phyloP scores from a whole-genome alignment of 2,329 filamentous ascomycete species.

The Pseudomassariella vexata region DNA sequence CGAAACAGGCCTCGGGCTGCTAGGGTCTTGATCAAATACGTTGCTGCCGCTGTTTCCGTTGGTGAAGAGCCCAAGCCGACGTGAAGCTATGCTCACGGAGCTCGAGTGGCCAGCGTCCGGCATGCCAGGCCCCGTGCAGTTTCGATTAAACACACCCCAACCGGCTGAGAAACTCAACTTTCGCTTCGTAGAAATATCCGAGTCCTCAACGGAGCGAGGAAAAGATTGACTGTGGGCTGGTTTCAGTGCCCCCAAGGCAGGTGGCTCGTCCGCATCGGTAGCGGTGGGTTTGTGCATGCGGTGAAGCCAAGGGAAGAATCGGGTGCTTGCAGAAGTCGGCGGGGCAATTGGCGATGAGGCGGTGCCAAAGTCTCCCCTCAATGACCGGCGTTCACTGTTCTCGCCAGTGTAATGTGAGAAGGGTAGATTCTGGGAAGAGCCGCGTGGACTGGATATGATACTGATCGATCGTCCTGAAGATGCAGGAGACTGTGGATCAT shows the following conservation, averaged over 20 bases:
- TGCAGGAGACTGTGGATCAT: slow-evolving; percentile 53
- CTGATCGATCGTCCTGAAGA: slow-evolving; percentile 54
- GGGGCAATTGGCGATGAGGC: slow-evolving; percentile 35
- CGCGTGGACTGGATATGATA: slow-evolving; percentile 56
- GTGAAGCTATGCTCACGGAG: slow-evolving; percentile 19
- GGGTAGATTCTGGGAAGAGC: slow-evolving; percentile 52
- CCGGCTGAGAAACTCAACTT: slow-evolving; percentile 51
- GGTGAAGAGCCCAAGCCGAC: slow-evolving; percentile 16
- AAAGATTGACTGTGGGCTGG: slow-evolving; percentile 72
- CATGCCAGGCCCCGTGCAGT: slow-evolving; percentile 41
- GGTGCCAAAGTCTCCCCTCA: slow-evolving; percentile 27
- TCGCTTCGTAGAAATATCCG: slow-evolving; percentile 47
- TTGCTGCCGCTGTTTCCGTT: slow-evolving; percentile 44
- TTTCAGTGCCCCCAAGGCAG: slow-evolving; percentile 63
- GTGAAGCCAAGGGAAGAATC: slow-evolving; percentile 57
- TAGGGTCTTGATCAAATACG: slow-evolving; percentile 47
- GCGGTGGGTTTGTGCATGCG: slow-evolving; percentile 55
- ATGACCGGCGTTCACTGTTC: slow-evolving; percentile 36
- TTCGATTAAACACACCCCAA: slow-evolving; percentile 53
- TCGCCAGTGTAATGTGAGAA: slow-evolving; percentile 45
- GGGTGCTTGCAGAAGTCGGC: slow-evolving; percentile 31
- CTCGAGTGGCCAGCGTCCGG: slow-evolving; percentile 24
- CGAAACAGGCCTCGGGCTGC: slow-evolving; percentile 61
- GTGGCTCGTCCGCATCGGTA: slow-evolving; percentile 56
- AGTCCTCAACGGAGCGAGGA: slow-evolving; percentile 55